phyloP scores from a whole-genome alignment of 2,329 filamentous ascomycete species.

The Fusarium solani-melongenae region DNA sequence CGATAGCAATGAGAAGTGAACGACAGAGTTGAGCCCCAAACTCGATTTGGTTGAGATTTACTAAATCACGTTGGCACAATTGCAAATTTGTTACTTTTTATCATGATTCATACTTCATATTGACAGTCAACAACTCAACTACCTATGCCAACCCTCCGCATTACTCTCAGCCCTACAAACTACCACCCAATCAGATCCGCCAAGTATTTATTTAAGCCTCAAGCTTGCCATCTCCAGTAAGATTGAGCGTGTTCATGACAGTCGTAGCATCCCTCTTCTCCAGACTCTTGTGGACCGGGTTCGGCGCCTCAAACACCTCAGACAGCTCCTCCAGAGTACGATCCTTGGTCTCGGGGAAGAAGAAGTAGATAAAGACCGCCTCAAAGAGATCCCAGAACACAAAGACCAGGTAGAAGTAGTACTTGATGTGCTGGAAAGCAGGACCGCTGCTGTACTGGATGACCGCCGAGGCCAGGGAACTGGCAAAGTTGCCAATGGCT shows the following conservation, averaged over 20 bases:
- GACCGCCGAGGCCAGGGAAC: slow-evolving; percentile 50
- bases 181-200: background rate
- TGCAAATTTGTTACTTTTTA: background rate
- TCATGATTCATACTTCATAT: background rate
- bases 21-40: accelerated
- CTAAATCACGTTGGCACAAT: accelerated
- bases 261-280: slow-evolving; percentile 56
- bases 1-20: background rate
- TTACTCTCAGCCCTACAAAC: background rate
- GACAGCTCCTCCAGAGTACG: slow-evolving; percentile 64
- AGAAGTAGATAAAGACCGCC: slow-evolving; percentile 59
- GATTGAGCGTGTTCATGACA: slow-evolving; percentile 54
- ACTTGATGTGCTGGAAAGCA: slow-evolving; percentile 55
- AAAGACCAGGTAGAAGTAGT: slow-evolving; percentile 59
- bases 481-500: slow-evolving; percentile 55
- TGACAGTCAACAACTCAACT: background rate
- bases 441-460: slow-evolving; percentile 58
- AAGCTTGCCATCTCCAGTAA: slow-evolving; percentile 44
- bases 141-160: background rate
- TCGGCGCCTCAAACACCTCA: slow-evolving; percentile 59
- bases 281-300: slow-evolving; percentile 58
- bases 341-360: slow-evolving; percentile 61
- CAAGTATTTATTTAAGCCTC: slow-evolving; percentile 5
- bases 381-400: slow-evolving; percentile 59
- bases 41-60: background rate